Conservation (phyloP, 1,284 basidiomycete genomes). For the Retiboletus fuscus region DNA sequence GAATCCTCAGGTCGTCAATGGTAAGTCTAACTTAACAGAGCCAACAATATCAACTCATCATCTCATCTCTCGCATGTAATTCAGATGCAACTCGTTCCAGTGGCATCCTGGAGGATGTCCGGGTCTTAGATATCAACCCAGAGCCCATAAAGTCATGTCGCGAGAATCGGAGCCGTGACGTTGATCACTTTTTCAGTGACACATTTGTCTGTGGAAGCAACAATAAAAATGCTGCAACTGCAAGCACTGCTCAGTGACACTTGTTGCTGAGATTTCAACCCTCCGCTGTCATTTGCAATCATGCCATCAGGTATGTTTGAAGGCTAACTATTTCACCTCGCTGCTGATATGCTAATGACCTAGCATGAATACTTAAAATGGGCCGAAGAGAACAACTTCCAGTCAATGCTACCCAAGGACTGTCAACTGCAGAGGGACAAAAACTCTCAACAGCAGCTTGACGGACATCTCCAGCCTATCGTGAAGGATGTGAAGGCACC, state of each 20-base stretch:
- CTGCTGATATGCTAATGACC: neutral
- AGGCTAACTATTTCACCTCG: neutral
- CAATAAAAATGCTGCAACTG: neutral
- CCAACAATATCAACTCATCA: too few relatives aligned
- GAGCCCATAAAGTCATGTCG: neutral
- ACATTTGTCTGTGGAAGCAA: neutral
- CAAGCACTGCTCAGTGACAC: neutral
- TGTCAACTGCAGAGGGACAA: conserved; percentile 1
- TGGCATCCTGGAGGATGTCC: neutral
- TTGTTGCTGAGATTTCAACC: neutral
- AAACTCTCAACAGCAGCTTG: conserved; percentile 6
- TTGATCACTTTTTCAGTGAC: neutral
- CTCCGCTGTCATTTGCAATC: neutral
- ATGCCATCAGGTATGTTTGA: too few relatives aligned
- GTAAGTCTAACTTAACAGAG: too few relatives aligned
- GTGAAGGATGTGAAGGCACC: neutral
- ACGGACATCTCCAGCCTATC: conserved; percentile 12
- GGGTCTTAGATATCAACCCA: neutral
- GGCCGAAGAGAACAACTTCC: conserved; percentile 6
- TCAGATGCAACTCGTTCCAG: neutral
- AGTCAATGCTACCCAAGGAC: conserved; percentile 19
- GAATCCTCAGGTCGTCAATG: too few relatives aligned
- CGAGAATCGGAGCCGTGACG: neutral
- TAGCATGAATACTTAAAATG: conserved; percentile 13
- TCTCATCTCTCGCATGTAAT: too few relatives aligned